Evolutionary conservation across 2,329 filamentous ascomycete genomes (phyloP).

Genomic region (Diaporthe destruens): DNA sequence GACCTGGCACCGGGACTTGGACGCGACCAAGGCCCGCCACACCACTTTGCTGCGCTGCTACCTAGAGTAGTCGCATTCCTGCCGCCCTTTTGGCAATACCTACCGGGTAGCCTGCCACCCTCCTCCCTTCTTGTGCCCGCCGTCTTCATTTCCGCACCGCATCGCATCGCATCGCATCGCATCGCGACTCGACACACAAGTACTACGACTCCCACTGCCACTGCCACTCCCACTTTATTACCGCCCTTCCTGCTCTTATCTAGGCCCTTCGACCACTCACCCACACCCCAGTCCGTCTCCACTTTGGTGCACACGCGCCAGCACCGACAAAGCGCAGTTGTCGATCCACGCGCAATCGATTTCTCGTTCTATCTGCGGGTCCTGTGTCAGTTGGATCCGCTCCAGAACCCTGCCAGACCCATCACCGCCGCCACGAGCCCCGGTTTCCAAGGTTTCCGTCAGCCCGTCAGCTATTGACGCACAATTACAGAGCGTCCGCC

Average conservation of each 20-base stretch:
- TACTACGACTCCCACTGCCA: conserved; percentile 16
- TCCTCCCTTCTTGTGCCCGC: conserved; percentile 7
- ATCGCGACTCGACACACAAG: conserved; percentile 4
- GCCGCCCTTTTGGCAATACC: conserved; percentile 25
- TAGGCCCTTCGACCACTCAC: not conserved
- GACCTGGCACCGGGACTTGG: conserved; percentile 10
- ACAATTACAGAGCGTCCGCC: conserved; percentile 31
- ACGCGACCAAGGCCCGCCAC: conserved; percentile 25
- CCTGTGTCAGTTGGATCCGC: conserved; percentile 35
- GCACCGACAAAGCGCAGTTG: conserved; percentile 30
- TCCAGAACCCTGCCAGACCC: conserved; percentile 36
- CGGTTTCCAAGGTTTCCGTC: conserved; percentile 29
- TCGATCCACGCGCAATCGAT: conserved; percentile 38
- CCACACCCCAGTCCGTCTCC: conserved; percentile 20
- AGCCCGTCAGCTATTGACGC: conserved; percentile 26
- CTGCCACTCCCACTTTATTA: conserved; percentile 24
- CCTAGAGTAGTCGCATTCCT: conserved; percentile 27
- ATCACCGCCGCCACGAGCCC: conserved; percentile 33
- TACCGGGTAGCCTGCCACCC: not conserved
- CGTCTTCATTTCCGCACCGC: conserved; percentile 30
- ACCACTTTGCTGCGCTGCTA: conserved; percentile 8
- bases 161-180: conserved; percentile 12
- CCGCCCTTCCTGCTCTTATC: conserved; percentile 24
- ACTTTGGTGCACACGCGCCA: conserved; percentile 28
- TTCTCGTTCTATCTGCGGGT: conserved; percentile 39